Conservation (phyloP, 75 land plant genomes). For the Larix kaempferi region DNA sequence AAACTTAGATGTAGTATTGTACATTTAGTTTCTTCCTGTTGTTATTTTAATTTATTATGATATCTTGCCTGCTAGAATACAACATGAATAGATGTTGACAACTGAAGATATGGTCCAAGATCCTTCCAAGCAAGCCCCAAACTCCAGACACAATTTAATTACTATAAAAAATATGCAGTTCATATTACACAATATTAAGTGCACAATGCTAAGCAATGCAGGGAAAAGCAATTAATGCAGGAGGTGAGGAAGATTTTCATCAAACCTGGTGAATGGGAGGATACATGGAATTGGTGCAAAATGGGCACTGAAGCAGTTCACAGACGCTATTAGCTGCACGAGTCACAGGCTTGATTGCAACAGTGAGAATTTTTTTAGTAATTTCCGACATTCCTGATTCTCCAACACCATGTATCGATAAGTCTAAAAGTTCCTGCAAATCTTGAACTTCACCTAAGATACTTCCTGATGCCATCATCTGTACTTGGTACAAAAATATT, state of each 20-base stretch:
- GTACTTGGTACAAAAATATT: too few species aligned
- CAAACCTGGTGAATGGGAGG: constrained; percentile 89
- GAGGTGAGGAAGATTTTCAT: background rate
- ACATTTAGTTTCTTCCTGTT: background rate
- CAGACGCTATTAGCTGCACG: constrained; percentile 77
- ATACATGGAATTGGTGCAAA: constrained; percentile 89
- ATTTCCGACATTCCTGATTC: background rate
- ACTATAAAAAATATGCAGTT: background rate
- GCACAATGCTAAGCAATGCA: background rate
- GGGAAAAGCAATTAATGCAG: background rate
- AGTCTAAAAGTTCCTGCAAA: too few species aligned
- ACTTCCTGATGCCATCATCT: too few species aligned
- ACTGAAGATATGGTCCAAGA: background rate
- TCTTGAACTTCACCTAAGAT: too few species aligned
- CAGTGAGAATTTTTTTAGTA: background rate
- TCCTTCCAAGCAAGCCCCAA: background rate
- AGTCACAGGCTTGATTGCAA: background rate
- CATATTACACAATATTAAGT: background rate
- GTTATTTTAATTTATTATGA: background rate
- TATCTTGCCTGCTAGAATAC: background rate
- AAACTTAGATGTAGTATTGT: background rate
- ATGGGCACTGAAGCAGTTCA: constrained; percentile 82
- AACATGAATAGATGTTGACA: background rate
- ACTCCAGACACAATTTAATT: background rate
- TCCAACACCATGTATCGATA: too few species aligned